Base-by-base conservation (phyloP, 2,329 filamentous ascomycete species). In the Alternaria arbusti region DNA sequence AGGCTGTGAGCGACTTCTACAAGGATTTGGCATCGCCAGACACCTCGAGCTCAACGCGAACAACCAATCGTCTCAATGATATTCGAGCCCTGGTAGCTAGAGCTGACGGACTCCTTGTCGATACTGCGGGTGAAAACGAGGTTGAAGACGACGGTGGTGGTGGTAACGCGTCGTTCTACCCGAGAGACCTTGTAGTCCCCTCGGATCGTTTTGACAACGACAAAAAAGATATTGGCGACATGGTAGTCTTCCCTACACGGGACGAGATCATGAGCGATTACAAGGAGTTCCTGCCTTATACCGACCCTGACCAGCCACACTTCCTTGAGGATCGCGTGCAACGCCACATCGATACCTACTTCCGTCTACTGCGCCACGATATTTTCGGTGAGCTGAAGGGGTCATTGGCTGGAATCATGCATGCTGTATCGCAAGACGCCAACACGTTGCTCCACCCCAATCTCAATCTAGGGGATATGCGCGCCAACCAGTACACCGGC, bases 211-310 rank as follows among this genome's bases (percentile, higher is more conserved):
- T 79, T 47, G 71, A 79, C 28, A 81, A 81, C 26, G 78, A 80
- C 56, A 70, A 74, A 8, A 60, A 23, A 7, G 73, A 79, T 51
- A 79, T 81, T 5, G 46, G 63, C 0, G 40, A 75, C 0, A 72
- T 80, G n/a, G 25, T 61, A 5, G 72, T 80, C 6, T 74, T 80
- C 5, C 78, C 79, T 0, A 78, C 76, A 1, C 64, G 61, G 3
- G 67, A 71, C 13, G 78, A 80, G 54, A 74, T 80, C 3, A 49
- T 71, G 57, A 72, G 83, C 80, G 50, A 83, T 77, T 4, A 70
- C 73, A 56, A 85, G 28, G 75, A 79, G 10, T 78, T 74, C 28
- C 59, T 81, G 1, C 79, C 79, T 0, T 69, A 65, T 1, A 74
- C 70, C 1, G 73, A 80, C 47, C 65, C 64, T 1, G 65, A 74